These are phyloP conservation scores for Backusella tarrabulga DNA, from an alignment of 192 early-diverging fungal species.

Conservation along the genomic window DNA sequence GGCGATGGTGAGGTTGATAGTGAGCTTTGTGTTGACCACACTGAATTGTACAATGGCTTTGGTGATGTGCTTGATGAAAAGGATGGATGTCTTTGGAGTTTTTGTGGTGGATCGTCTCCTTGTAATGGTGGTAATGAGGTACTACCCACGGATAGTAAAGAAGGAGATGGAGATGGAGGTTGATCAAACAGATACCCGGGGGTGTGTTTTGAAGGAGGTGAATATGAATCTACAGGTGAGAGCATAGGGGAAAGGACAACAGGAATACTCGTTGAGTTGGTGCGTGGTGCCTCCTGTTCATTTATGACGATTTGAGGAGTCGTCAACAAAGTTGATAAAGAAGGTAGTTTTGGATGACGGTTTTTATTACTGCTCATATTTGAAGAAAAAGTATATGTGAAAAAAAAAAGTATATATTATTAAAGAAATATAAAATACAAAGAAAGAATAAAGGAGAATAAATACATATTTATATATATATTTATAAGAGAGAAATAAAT, in stretches of 20 bases:
- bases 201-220: neutral
- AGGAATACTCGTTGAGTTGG: neutral
- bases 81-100: conserved; percentile 13
- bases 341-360: conserved; percentile 4
- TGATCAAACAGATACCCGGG: neutral
- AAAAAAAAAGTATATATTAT: neutral
- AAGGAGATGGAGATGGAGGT: conserved; percentile 6
- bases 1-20: neutral
- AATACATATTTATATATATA: neutral
- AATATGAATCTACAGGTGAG: conserved; percentile 14
- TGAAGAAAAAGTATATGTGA: conserved; percentile 3
- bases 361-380: neutral
- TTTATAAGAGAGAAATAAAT: neutral
- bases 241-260: conserved; percentile 8
- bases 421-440: conserved; percentile 13
- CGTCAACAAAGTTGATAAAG: conserved; percentile 10
- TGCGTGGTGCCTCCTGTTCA: neutral
- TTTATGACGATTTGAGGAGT: conserved; percentile 1
- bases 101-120: conserved; percentile 28
- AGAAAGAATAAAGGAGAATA: neutral
- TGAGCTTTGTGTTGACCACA: neutral
- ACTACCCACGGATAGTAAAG: neutral
- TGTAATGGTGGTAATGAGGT: conserved; percentile 22
- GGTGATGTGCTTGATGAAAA: neutral
- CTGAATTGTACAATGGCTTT: conserved; percentile 9